Percentiles rank a stretch among this genome's conserved stretches.
Conservation (phyloP, 2,329 filamentous ascomycete species). For the Exophiala phaeomuriformis region DNA sequence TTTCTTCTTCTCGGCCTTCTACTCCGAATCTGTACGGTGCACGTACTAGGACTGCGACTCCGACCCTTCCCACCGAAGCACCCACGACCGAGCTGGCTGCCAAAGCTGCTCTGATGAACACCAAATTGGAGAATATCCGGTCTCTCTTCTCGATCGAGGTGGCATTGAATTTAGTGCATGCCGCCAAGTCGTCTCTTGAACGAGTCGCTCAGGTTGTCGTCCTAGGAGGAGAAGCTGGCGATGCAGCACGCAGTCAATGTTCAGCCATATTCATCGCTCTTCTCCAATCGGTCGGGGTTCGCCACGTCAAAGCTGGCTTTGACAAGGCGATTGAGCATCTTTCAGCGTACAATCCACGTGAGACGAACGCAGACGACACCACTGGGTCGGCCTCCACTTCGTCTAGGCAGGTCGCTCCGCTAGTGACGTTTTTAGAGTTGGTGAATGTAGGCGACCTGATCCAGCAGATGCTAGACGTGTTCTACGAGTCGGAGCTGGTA, state of each 20-base stretch:
- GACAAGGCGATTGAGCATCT: constrained; percentile 87
- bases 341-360: constrained; percentile 81
- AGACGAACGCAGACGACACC: constrained; percentile 61
- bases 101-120: constrained; percentile 96
- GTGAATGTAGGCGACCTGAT: constrained; percentile 98
- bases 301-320: constrained; percentile 88
- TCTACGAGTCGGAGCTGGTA: constrained; percentile 91
- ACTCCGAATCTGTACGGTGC: constrained; percentile 27
- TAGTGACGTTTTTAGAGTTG: constrained; percentile 92
- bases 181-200: constrained; percentile 80
- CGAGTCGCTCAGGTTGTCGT: constrained; percentile 74
- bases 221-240: constrained; percentile 70
- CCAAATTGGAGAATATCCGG: constrained; percentile 85
- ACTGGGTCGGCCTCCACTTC: constrained; percentile 58
- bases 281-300: constrained; percentile 73
- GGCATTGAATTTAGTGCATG: constrained; percentile 79
- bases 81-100: constrained; percentile 88
- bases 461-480: constrained; percentile 97
- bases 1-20: constrained; percentile 28
- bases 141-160: constrained; percentile 95
- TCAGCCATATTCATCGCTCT: constrained; percentile 79
- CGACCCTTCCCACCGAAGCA: constrained; percentile 52
- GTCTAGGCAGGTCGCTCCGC: constrained; percentile 64
- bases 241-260: constrained; percentile 81
- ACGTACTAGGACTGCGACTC: constrained; percentile 36